Conservation (phyloP, 441 rosid genomes). For the Manihot esculenta region DNA sequence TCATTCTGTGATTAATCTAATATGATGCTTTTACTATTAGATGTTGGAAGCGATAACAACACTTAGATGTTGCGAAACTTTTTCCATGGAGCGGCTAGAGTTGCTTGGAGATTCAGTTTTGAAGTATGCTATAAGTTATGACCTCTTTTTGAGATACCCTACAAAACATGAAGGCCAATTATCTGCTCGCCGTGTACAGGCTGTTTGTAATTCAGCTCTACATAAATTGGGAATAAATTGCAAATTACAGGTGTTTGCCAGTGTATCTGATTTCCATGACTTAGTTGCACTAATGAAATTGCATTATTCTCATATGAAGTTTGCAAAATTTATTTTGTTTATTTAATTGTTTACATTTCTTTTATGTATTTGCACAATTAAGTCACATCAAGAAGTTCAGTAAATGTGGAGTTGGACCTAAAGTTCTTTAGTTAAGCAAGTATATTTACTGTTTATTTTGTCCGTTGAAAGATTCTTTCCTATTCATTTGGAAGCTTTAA, state of each 20-base stretch:
- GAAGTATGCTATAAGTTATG: conserved; percentile 76
- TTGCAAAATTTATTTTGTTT: neutral
- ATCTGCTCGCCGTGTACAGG: conserved; percentile 39
- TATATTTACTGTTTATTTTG: neutral
- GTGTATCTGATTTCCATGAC: conserved; percentile 5
- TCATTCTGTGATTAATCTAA: conserved; percentile 3
- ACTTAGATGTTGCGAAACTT: conserved; percentile 62
- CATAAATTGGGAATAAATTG: conserved; percentile 59
- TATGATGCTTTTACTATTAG: conserved; percentile 36
- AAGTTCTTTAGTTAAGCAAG: neutral
- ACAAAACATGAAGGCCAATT: conserved; percentile 74
- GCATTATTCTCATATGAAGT: neutral
- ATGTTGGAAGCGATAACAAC: conserved; percentile 86
- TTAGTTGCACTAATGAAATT: conserved; percentile 5
- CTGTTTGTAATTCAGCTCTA: conserved; percentile 70
- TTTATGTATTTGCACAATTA: neutral
- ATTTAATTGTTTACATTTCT: neutral
- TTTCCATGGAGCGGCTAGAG: conserved; percentile 98
- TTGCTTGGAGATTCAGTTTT: conserved; percentile 94
- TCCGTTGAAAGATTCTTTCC: neutral
- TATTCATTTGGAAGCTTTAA: neutral
- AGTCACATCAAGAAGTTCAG: neutral
- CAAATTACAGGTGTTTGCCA: conserved; percentile 65
- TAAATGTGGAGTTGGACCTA: neutral
- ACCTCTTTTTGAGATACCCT: conserved; percentile 71